Evolutionary conservation across 192 early-diverging fungal genomes (phyloP).

Genomic region (Backusella macrospora): DNA sequence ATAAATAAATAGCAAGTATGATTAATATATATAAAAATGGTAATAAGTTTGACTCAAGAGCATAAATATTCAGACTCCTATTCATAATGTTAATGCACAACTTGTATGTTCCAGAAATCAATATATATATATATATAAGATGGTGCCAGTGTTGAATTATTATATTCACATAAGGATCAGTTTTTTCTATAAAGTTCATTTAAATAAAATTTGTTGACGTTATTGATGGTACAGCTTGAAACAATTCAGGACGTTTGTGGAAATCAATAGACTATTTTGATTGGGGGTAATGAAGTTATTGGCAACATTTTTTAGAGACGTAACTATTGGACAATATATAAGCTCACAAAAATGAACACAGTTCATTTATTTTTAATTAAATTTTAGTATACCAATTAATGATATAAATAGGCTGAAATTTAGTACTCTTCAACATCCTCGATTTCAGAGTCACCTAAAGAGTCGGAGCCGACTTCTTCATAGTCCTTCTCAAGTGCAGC

Average conservation of each 20-base stretch:
- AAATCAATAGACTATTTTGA: not conserved
- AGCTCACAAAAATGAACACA: constrained; percentile 2
- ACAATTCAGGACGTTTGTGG: not conserved
- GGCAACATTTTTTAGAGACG: not conserved
- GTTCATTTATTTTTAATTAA: constrained; percentile 1
- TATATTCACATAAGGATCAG: no score
- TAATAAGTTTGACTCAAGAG: not conserved
- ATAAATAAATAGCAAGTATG: not conserved
- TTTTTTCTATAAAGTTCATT: no score
- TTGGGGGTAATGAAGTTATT: no score
- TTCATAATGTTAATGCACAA: not conserved
- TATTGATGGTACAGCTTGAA: not conserved
- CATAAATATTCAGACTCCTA: no score
- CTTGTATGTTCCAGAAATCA: not conserved
- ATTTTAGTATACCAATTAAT: not conserved
- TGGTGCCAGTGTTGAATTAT: no score
- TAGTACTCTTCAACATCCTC: constrained; percentile 59
- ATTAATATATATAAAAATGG: constrained; percentile 2
- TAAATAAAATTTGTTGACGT: not conserved
- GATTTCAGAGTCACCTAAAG: constrained; percentile 77
- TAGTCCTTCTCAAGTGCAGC: constrained; percentile 98
- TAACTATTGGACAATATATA: not conserved
- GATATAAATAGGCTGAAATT: constrained; percentile 1
- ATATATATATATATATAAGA: no score
- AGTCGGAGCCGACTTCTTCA: constrained; percentile 95